Base-by-base conservation (phyloP, 2,329 filamentous ascomycete genomes). In the Falciphora oryzae region DNA sequence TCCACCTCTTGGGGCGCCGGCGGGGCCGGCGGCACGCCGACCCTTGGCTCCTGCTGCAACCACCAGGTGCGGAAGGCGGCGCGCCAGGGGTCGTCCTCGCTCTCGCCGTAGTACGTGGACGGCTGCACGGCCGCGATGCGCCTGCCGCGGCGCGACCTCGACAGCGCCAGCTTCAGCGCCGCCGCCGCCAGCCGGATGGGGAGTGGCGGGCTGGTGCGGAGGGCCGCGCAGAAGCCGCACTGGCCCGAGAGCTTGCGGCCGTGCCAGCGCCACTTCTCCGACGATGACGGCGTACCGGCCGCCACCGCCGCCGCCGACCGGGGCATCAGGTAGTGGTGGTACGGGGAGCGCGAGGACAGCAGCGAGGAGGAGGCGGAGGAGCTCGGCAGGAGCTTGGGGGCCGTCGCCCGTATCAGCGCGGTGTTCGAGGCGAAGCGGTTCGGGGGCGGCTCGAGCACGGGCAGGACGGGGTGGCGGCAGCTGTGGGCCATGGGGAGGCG, bases 391-490 rank as follows among this genome's bases (percentile, higher is more conserved):
- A n/a, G 22, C 44, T n/a, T 53, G 44, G 44, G 44, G 16, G 44
- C 22, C 22, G 44, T 14, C 44, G 18, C 44, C 44, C 22, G 44
- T 7, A n/a, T 11, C 22, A n/a, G 6, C 8, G 44, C 44, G 6
- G 44, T n/a, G 22, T 53, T 53, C 7, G 44, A 22, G 18, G 11
- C 18, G 44, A 53, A 53, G 16, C 44, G 44, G 44, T 53, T 53
- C 18, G 44, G 44, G 11, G 28, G 56, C 56, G 31, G 50, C n/a
- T 62, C 13, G 8, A 70, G 32, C 38, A 66, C 62, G 27, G 75
- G 75, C 25, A 76, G 69, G 14, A 71, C 68, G 8, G 74, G 73
- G 58, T 77, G 75, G 18, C 73, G 72, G 68, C 75, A 77, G 56
- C 44, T 56, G 67, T 75, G 73, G 18, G 70, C 65, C 66, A 73